A percentile compares a stretch with the other conserved stretches of the same genome.
Evolutionary conservation across 495 filamentous ascomycete genomes (phyloP).

Genomic region (Melanomma pulvis-pyrius): DNA sequence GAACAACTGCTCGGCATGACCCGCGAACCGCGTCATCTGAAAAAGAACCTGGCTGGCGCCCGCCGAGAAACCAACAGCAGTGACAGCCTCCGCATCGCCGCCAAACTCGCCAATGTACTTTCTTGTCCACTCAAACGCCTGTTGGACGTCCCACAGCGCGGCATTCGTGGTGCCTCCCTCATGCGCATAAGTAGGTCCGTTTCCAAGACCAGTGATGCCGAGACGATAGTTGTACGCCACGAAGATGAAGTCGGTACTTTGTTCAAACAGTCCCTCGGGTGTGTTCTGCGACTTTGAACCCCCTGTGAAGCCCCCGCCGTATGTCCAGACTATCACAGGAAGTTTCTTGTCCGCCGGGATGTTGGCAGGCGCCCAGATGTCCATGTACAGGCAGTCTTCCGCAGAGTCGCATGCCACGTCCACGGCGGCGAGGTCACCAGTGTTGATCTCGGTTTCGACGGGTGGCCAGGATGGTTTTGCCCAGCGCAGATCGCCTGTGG

Average conservation of each 20-base stretch:
- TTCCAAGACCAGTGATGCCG: constrained; percentile 1
- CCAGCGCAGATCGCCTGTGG: background rate
- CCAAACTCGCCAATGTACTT: constrained; percentile 21
- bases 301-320: constrained; percentile 50
- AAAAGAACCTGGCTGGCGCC: constrained; percentile 10
- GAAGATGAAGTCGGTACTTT: constrained; percentile 37
- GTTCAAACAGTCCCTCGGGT: constrained; percentile 6
- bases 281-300: constrained; percentile 42
- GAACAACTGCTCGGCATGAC: constrained; percentile 45
- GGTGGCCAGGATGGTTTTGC: background rate
- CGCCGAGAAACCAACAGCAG: constrained; percentile 13
- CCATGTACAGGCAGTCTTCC: constrained; percentile 52
- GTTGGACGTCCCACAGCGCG: constrained; percentile 36
- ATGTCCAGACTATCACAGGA: constrained; percentile 50
- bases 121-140: constrained; percentile 32
- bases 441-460: constrained; percentile 7
- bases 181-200: constrained; percentile 36
- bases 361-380: constrained; percentile 47
- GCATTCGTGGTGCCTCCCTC: constrained; percentile 42
- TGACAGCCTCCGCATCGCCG: constrained; percentile 12
- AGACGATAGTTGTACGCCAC: constrained; percentile 42
- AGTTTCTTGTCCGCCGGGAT: constrained; percentile 38
- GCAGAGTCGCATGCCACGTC: constrained; percentile 22
- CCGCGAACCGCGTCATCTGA: constrained; percentile 43
- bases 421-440: background rate